Base-by-base conservation (phyloP, 768 basidiomycete species). In the Hygrophorus pudorinus region DNA sequence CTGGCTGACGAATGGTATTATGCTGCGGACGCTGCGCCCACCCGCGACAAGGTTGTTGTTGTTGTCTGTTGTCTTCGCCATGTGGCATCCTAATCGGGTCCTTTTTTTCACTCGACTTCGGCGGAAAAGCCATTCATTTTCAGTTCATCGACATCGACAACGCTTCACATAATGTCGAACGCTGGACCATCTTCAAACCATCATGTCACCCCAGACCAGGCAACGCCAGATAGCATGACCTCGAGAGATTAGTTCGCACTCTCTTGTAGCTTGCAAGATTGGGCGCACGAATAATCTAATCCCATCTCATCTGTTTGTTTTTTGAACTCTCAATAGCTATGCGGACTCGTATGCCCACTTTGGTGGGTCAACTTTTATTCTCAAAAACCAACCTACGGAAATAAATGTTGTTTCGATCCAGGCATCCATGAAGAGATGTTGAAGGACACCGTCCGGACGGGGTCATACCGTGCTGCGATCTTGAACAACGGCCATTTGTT, bases 341-440 rank as follows among this genome's bases (percentile, higher is more conserved):
- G 90, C 90, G 46, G 90, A 94, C 63, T 94, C 90, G 17, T 94
- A 94, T 61, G 91, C 91, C 29, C 90, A 93, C 66, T 93, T 93
- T 48, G 90, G 90, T 90, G 56, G 47, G 73, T 60, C 32, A 11
- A 36, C 30, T 29, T 43, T 36, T 21, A n/a, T n/a, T n/a, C n/a
- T n/a, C n/a, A n/a, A n/a, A n/a, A n/a, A n/a, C n/a, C n/a, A n/a
- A n/a, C n/a, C n/a, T n/a, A n/a, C n/a, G n/a, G n/a, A n/a, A n/a
- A n/a, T n/a, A n/a, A n/a, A n/a, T n/a, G n/a, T n/a, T n/a, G n/a
- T n/a, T 35, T 12, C 36, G 50, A 9, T 30, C 16, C 54, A 96
- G 91, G 92, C 47, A 96, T 97, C 55, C 93, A 97, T 62, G 93
- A 98, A 67, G 96, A 99, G 69, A 99, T 99, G 96, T 67, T 99